phyloP scores from a whole-genome alignment of 2,329 filamentous ascomycete genomes.

The Monilinia fructigena region DNA sequence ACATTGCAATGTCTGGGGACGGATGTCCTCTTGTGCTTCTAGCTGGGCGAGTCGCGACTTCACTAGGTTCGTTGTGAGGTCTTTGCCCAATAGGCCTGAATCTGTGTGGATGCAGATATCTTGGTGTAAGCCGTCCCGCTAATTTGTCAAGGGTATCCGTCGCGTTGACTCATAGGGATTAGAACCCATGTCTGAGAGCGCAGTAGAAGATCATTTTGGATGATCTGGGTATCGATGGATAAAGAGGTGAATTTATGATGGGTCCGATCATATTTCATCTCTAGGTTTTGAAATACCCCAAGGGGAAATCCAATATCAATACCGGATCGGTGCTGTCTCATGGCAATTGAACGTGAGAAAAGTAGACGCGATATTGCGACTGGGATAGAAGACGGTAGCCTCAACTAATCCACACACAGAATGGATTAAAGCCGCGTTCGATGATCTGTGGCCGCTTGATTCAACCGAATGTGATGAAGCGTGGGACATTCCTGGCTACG shows the following conservation, averaged over 20 bases:
- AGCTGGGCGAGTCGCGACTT: slow-evolving; percentile 21
- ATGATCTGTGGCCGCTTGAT: no score
- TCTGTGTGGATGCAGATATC: slow-evolving; percentile 25
- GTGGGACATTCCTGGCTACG: neutral
- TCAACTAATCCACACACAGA: neutral
- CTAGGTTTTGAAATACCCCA: neutral
- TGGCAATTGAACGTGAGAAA: slow-evolving; percentile 8
- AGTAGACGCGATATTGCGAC: neutral
- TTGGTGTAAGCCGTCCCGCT: neutral
- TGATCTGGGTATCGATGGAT: slow-evolving; percentile 19
- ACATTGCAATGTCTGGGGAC: slow-evolving; percentile 24
- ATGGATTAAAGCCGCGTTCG: neutral
- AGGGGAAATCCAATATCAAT: slow-evolving; percentile 16
- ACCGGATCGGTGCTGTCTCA: slow-evolving; percentile 2
- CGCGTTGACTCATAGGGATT: slow-evolving; percentile 23
- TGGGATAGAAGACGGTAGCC: neutral
- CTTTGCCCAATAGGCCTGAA: neutral
- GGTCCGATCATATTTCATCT: neutral
- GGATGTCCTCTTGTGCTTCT: slow-evolving; percentile 21
- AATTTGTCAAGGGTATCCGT: slow-evolving; percentile 19
- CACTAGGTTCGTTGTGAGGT: slow-evolving; percentile 22
- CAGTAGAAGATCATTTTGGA: slow-evolving; percentile 20
- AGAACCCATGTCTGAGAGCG: slow-evolving; percentile 31
- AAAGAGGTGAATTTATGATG: neutral
- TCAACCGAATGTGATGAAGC: neutral